These are phyloP conservation scores for Aphanomyces stellatus DNA, from an alignment of 352 stramenopile species.

Conservation along the genomic window DNA sequence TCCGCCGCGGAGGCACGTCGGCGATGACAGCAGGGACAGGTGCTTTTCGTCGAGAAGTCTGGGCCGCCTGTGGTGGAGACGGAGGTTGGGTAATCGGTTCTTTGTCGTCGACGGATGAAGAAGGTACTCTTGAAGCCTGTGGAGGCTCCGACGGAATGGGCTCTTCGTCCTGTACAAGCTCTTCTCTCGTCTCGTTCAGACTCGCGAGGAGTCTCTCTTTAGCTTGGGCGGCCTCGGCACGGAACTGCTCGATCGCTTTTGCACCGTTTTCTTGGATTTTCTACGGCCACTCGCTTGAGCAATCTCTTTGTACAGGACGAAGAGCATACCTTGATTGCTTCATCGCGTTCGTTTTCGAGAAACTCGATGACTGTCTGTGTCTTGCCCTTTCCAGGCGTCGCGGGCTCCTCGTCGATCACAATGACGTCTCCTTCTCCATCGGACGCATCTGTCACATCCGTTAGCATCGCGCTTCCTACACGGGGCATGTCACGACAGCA, in stretches of 20 bases:
- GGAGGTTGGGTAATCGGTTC: not conserved
- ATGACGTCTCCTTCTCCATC: slow-evolving; percentile 22
- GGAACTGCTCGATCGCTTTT: slow-evolving; percentile 34
- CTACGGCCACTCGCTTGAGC: slow-evolving; percentile 26
- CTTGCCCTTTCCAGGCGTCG: not conserved
- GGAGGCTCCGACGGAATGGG: not conserved
- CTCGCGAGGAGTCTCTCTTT: slow-evolving; percentile 38
- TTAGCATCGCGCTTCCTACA: slow-evolving; percentile 15
- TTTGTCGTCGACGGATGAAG: not conserved
- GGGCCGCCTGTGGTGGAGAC: not conserved
- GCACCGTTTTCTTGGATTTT: slow-evolving; percentile 53
- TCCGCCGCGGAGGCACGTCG: not conserved
- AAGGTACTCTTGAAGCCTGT: not conserved
- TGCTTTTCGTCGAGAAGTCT: no score
- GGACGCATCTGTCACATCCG: not conserved
- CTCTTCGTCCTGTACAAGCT: slow-evolving; percentile 14
- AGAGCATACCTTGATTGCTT: slow-evolving; percentile 20
- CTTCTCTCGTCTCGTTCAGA: not conserved
- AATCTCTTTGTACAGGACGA: no score
- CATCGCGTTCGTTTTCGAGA: slow-evolving; percentile 21
- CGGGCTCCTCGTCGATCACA: slow-evolving; percentile 19
- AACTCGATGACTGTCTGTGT: slow-evolving; percentile 22
- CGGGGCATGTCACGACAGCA: slow-evolving; percentile 38
- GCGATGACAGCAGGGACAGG: no score
- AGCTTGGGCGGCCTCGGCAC: slow-evolving; percentile 38